Evolutionary conservation across 2,329 filamentous ascomycete genomes (phyloP).

Genomic region (Acarospora socialis): DNA sequence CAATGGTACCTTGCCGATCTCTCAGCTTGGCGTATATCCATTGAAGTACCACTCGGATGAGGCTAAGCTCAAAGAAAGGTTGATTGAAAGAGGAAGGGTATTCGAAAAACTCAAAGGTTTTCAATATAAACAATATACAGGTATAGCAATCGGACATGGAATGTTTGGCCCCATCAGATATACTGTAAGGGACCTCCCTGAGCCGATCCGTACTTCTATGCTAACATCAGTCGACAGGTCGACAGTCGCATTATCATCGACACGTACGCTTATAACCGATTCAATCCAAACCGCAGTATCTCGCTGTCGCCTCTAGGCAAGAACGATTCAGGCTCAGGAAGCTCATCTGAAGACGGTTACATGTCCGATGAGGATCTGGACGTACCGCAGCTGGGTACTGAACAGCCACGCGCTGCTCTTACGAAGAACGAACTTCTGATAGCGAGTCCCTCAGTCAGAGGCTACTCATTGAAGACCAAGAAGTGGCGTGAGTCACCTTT

Average conservation of each 20-base stretch:
- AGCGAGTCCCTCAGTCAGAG: slow-evolving; percentile 29
- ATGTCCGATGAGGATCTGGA: slow-evolving; percentile 3
- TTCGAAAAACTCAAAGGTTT: slow-evolving; percentile 34
- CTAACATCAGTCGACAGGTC: slow-evolving; percentile 16
- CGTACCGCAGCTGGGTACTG: slow-evolving; percentile 2
- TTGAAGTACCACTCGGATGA: slow-evolving; percentile 30
- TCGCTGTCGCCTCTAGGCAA: slow-evolving; percentile 12
- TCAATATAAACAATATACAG: slow-evolving; percentile 37
- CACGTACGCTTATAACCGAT: slow-evolving; percentile 33
- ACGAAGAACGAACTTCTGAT: slow-evolving; percentile 29
- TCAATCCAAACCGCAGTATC: slow-evolving; percentile 29
- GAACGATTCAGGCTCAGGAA: slow-evolving; percentile 5
- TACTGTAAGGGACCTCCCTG: slow-evolving; percentile 15
- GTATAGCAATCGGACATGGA: slow-evolving; percentile 24
- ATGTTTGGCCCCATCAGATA: slow-evolving; percentile 23
- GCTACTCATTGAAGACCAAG: slow-evolving; percentile 34
- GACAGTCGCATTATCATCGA: slow-evolving; percentile 40
- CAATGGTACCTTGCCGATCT: slow-evolving; percentile 30
- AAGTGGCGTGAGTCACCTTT: slow-evolving; percentile 26
- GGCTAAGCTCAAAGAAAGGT: slow-evolving; percentile 23
- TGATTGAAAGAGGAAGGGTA: slow-evolving; percentile 32
- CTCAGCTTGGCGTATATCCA: slow-evolving; percentile 29
- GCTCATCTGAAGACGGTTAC: slow-evolving; percentile 13
- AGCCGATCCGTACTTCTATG: not conserved
- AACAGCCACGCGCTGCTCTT: slow-evolving; percentile 17